Percentiles rank a stretch among this genome's conserved stretches.
Evolutionary conservation across 2,329 filamentous ascomycete genomes (phyloP).

Genomic region (Coleophoma cylindrospora): DNA sequence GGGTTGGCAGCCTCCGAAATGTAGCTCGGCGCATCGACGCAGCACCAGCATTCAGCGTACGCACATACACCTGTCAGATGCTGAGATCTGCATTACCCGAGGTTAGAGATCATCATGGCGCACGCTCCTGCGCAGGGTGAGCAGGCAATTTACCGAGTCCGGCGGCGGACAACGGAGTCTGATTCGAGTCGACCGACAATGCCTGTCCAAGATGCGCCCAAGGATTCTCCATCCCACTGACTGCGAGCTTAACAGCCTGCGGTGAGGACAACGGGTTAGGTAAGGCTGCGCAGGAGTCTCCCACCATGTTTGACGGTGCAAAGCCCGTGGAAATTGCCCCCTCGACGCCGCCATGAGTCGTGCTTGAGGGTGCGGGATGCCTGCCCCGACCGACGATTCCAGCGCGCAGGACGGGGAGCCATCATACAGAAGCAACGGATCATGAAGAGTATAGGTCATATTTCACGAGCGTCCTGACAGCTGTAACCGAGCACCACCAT

Average conservation of each 20-base stretch:
- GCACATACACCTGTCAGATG: conserved; percentile 16
- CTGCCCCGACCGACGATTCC: too few species aligned
- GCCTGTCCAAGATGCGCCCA: conserved; percentile 20
- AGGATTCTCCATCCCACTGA: conserved; percentile 18
- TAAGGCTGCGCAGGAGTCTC: conserved; percentile 1
- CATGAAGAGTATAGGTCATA: too few species aligned
- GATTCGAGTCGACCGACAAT: conserved; percentile 18
- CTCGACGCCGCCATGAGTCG: too few species aligned
- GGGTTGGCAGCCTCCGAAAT: not conserved
- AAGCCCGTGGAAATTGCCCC: too few species aligned
- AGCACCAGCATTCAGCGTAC: not conserved
- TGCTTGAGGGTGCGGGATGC: too few species aligned
- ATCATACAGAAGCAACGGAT: too few species aligned
- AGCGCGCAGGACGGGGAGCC: too few species aligned
- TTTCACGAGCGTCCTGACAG: too few species aligned
- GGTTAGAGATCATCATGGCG: conserved; percentile 24
- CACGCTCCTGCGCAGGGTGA: conserved; percentile 11
- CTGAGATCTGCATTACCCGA: conserved; percentile 25
- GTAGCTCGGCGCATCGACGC: not conserved
- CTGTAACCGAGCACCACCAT: too few species aligned
- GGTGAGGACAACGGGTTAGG: not conserved
- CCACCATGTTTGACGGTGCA: too few species aligned
- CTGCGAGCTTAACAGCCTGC: conserved; percentile 2
- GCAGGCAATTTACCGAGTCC: conserved; percentile 4
- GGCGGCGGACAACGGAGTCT: conserved; percentile 13